Conservation (phyloP, 2,329 filamentous ascomycete species). For the Neoscytalidium dimidiatum region DNA sequence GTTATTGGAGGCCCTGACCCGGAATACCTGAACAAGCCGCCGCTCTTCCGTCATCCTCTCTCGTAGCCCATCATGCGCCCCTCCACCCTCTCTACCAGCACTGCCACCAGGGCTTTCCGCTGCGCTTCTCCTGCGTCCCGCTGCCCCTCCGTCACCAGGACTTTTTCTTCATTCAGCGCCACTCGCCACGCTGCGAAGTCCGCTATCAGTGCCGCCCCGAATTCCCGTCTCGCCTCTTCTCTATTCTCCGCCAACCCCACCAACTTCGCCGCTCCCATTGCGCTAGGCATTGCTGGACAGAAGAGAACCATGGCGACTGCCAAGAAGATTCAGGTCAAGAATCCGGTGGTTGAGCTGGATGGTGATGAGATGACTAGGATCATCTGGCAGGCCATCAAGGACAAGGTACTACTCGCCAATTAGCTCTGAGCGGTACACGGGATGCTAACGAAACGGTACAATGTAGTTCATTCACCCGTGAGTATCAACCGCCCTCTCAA, state of each 20-base stretch:
- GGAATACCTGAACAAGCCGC: constrained; percentile 1
- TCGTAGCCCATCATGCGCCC: constrained; percentile 17
- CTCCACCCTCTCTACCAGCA: constrained; percentile 9
- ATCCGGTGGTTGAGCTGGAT: constrained; percentile 96
- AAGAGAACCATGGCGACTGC: constrained; percentile 36
- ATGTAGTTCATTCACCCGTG: constrained; percentile 78
- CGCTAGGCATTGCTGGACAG: constrained; percentile 21
- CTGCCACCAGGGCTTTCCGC: constrained; percentile 16
- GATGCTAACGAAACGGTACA: background rate
- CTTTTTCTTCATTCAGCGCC: constrained; percentile 11
- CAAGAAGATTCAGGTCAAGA: constrained; percentile 99
- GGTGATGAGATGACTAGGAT: constrained; percentile 96
- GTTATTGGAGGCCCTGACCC: background rate
- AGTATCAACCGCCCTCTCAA: constrained; percentile 11
- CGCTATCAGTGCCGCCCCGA: background rate
- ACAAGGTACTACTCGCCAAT: constrained; percentile 61
- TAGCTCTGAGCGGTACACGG: background rate
- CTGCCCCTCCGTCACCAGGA: background rate
- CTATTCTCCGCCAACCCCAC: constrained; percentile 6
- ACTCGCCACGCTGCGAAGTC: background rate
- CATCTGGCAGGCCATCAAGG: constrained; percentile 99
- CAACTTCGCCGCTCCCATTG: background rate
- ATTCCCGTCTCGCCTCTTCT: constrained; percentile 5
- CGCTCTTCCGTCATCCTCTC: background rate
- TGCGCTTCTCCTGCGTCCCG: background rate